Conservation (phyloP, 2,329 filamentous ascomycete genomes). For the Beauveria medogensis region DNA sequence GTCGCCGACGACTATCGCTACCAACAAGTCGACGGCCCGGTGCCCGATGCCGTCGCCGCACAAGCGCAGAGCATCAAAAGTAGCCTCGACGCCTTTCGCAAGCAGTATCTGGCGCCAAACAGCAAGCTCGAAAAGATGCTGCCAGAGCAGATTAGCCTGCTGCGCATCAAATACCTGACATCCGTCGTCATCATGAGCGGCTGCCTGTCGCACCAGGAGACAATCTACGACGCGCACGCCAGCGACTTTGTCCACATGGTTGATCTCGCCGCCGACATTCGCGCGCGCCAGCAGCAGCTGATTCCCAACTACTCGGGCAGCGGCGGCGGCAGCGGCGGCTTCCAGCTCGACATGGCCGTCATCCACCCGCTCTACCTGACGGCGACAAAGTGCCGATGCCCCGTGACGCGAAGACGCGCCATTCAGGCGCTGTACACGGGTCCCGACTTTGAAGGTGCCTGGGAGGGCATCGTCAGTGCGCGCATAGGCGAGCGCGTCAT, state of each 20-base stretch:
- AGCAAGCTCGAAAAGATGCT: conserved; percentile 4
- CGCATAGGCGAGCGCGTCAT: conserved; percentile 11
- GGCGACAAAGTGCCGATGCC: conserved; percentile 14
- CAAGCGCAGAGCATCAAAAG: conserved; percentile 9
- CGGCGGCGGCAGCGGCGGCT: not conserved
- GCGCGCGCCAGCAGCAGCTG: not conserved
- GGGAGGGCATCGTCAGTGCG: conserved; percentile 11
- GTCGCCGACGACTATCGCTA: conserved; percentile 12
- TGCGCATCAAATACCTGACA: conserved; percentile 12
- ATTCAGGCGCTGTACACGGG: conserved; percentile 9
- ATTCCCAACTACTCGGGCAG: not conserved
- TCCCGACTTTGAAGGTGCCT: conserved; percentile 9
- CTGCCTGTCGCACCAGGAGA: conserved; percentile 12
- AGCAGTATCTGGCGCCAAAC: not conserved
- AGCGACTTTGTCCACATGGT: conserved; percentile 12
- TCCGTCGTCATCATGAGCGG: conserved; percentile 10
- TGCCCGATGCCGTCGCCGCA: conserved; percentile 5
- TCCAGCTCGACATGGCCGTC: conserved; percentile 13
- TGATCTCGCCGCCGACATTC: conserved; percentile 6
- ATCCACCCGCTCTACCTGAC: conserved; percentile 14
- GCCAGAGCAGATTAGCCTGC: conserved; percentile 5
- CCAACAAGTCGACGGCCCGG: not conserved
- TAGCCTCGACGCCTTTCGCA: conserved; percentile 7
- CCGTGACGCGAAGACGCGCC: conserved; percentile 12
- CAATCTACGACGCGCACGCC: conserved; percentile 10